Evolutionary conservation across 169 alveolate genomes (phyloP), one percentile per base, ranked within the genome.

Genomic region (Eimeria acervulina): DNA sequence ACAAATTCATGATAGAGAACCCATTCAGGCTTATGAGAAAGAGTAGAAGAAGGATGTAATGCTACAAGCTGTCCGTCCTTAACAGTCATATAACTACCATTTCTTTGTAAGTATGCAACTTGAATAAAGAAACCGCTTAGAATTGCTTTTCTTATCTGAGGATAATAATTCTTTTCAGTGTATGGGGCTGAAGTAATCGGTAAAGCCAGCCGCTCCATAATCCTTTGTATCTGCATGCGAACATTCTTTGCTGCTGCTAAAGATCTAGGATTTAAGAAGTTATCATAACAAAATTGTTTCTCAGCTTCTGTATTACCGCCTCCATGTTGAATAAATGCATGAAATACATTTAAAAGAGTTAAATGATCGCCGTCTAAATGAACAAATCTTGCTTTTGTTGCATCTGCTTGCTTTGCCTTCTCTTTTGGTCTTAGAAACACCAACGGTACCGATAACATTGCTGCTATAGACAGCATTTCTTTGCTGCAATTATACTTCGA

Each of bases 291-390:
- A 98, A 99, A 99, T 92, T 98, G 98, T 90, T 97, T 92, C 42
- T 97, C 97, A 70, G 96, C 96, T 72, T 96, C 98, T 90, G 97
- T 97, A 89, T 96, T 95, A 89, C 98, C 98, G 47, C 95, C 95
- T 17, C 95, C 76, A 47, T 96, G 95, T 85, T 97, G 97, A 72
- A 96, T 96, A 96, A 95, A 96, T 61, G 98, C 98, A 80, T 97
- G 97, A 80, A 96, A 99, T 0, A 98, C 99, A 96, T 98, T 97
- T 51, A 99, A 98, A 80, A 99, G 96, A 1, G 99, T 99, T 33
- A 99, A 96, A 96, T 99, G 99, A 94, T 99, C 99, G 4, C 99
- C 99, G 85, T 98, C 99, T 94, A 98, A 97, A 94, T 99, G 99
- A 10, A 99, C 95, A 97, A 99, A 99, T 95, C 99, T 97, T 63